Base-by-base conservation (phyloP, 1,284 basidiomycete species). In the Apiotrichum montevideense region DNA sequence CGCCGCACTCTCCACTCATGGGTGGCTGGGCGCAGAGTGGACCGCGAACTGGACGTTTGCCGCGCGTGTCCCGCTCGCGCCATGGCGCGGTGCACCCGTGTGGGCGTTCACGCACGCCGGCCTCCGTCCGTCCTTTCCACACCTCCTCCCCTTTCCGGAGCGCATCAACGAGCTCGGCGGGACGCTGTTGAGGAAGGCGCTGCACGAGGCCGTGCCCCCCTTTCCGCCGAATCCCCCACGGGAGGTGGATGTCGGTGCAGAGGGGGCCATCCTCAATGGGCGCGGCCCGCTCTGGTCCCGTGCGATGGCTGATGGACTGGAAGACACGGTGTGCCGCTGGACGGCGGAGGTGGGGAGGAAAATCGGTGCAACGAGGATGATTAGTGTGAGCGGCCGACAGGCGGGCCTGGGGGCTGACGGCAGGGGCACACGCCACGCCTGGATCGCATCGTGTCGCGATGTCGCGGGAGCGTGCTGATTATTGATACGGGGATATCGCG, bases 231-330 rank as follows among this genome's bases (percentile, higher is more conserved):
- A 85, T 61, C 82, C 84, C 3, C 91, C 92, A 67, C 83, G 85
- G 1, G 87, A 86, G 9, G 72, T 95, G 13, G 91, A 91, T 1
- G 62, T 68, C 3, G 79, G 82, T 41, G 79, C 87, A 3, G 92
- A 96, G 73, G 70, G 77, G 6, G 80, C 82, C 47, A 71, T 96
- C 46, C 94, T 93, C 68, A 82, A 79, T 13, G 73, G 80, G 0
- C 84, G 90, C 52, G 92, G 92, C 0, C 90, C 88, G 15, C 73
- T 90, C 51, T 96, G 92, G 92, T 93, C 91, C 72, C 83, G 92
- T 33, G 90, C 90, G 0, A 77, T 85, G 35, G 85, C 87, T 8
- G 77, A 80, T 21, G 88, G 90, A 55, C 64, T 73, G 52, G 80
- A 81, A 46, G 78, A 59, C 48, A 66, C 79, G 52, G 85, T 87